phyloP scores from a whole-genome alignment of 805 yeast species.

The Helenozyma rhizophorensis region DNA sequence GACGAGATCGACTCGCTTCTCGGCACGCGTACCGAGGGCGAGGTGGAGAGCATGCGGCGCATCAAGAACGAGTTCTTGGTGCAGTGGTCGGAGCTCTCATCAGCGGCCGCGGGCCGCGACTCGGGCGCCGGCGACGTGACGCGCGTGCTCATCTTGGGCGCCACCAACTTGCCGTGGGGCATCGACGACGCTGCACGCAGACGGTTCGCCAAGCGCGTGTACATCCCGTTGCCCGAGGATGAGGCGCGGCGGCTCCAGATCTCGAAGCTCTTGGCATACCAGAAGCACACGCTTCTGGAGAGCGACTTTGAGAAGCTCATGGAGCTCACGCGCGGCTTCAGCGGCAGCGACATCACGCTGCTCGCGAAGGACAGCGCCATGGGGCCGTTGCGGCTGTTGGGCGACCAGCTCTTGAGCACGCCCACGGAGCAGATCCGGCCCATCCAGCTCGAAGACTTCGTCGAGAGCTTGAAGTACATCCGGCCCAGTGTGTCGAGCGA shows the following conservation, averaged over 20 bases:
- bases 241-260: slow-evolving; percentile 77
- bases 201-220: slow-evolving; percentile 85
- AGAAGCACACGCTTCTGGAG: slow-evolving; percentile 64
- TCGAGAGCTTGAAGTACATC: slow-evolving; percentile 68
- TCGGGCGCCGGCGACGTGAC: slow-evolving; percentile 32
- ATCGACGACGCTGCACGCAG: slow-evolving; percentile 96
- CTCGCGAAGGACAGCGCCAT: slow-evolving; percentile 95
- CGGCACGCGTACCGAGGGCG: slow-evolving; percentile 71
- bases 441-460: slow-evolving; percentile 67
- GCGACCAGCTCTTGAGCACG: slow-evolving; percentile 70
- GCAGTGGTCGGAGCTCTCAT: slow-evolving; percentile 90
- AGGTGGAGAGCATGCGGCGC: slow-evolving; percentile 83
- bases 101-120: slow-evolving; percentile 74
- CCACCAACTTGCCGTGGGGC: slow-evolving; percentile 95
- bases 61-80: slow-evolving; percentile 90
- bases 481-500: slow-evolving; percentile 86
- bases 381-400: slow-evolving; percentile 91
- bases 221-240: slow-evolving; percentile 88
- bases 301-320: slow-evolving; percentile 60
- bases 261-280: slow-evolving; percentile 59
- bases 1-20: slow-evolving; percentile 93
- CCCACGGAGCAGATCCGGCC: slow-evolving; percentile 77
- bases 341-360: slow-evolving; percentile 93
- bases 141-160: slow-evolving; percentile 86
- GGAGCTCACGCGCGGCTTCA: slow-evolving; percentile 69